Evolutionary conservation across 2,329 filamentous ascomycete genomes (phyloP).

Genomic region (Microsporum audouinii): DNA sequence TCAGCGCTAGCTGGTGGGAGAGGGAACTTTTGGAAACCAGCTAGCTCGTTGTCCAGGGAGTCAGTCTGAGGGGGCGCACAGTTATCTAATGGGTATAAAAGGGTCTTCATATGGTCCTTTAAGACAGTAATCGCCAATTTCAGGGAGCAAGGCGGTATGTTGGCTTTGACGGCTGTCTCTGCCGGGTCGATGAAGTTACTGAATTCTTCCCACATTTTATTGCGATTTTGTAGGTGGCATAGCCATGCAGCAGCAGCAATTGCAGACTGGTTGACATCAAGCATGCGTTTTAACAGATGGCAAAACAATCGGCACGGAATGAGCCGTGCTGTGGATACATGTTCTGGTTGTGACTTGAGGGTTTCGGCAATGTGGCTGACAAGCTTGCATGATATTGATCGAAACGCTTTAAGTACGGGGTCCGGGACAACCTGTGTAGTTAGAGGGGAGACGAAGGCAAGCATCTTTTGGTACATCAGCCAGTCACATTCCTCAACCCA

Average conservation of each 20-base stretch:
- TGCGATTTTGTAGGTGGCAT: conserved; percentile 74
- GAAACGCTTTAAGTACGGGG: conserved; percentile 71
- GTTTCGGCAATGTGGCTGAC: conserved; percentile 72
- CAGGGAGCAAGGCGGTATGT: conserved; percentile 31
- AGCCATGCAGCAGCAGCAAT: conserved; percentile 91
- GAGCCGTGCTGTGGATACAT: conserved; percentile 78
- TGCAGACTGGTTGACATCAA: conserved; percentile 85
- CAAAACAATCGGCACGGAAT: conserved; percentile 82
- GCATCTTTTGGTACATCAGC: conserved; percentile 93
- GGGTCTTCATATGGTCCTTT: conserved; percentile 34
- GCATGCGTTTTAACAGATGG: conserved; percentile 69
- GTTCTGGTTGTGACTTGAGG: conserved; percentile 71
- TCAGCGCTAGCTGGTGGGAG: conserved; percentile 28
- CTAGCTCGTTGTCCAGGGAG: conserved; percentile 24
- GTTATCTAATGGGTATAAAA: conserved; percentile 32
- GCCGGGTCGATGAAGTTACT: conserved; percentile 30
- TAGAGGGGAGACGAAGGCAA: conserved; percentile 77
- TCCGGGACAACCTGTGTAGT: conserved; percentile 86
- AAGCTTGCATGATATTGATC: conserved; percentile 72
- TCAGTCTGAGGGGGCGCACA: conserved; percentile 25
- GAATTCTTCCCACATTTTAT: conserved; percentile 92
- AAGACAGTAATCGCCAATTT: conserved; percentile 29
- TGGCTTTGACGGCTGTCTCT: conserved; percentile 32
- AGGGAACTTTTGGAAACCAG: conserved; percentile 24
- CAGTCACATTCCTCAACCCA: conserved; percentile 98